Percentiles rank a stretch among this genome's conserved stretches.
Evolutionary conservation across 208 protist genomes (phyloP).

Genomic region (Acanthamoeba lenticulata): DNA sequence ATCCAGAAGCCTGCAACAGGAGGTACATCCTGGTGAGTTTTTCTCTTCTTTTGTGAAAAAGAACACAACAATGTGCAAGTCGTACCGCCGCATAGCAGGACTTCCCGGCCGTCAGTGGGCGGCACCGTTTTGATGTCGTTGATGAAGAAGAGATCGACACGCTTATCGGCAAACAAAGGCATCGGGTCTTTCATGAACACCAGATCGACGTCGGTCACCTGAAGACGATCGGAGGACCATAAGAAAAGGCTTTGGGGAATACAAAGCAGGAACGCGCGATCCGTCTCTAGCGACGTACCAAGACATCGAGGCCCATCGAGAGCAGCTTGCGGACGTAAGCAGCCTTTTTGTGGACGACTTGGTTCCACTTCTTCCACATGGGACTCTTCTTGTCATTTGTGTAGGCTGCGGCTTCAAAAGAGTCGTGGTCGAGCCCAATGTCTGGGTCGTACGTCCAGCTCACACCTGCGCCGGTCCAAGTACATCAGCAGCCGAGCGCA

Average conservation of each 20-base stretch:
- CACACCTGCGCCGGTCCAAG: neutral
- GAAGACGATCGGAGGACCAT: neutral
- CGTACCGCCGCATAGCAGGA: neutral
- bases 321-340: neutral
- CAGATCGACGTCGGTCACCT: conserved; percentile 23
- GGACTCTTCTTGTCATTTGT: neutral
- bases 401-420: neutral
- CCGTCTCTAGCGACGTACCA: neutral
- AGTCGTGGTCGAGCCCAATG: neutral
- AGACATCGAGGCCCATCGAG: conserved; percentile 1
- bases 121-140: neutral
- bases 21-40: neutral
- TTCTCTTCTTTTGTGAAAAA: neutral
- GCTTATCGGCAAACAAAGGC: neutral
- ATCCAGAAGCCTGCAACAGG: neutral
- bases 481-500: too few species aligned
- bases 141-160: conserved; percentile 22
- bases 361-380: neutral
- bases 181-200: conserved; percentile 29
- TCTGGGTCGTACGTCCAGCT: neutral
- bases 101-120: neutral
- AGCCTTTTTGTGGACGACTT: conserved; percentile 32
- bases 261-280: too few species aligned
- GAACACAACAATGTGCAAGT: neutral
- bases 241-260: neutral